These are phyloP conservation scores for Myxozyma melibiosi DNA, from an alignment of 805 yeast species.

Conservation along the genomic window DNA sequence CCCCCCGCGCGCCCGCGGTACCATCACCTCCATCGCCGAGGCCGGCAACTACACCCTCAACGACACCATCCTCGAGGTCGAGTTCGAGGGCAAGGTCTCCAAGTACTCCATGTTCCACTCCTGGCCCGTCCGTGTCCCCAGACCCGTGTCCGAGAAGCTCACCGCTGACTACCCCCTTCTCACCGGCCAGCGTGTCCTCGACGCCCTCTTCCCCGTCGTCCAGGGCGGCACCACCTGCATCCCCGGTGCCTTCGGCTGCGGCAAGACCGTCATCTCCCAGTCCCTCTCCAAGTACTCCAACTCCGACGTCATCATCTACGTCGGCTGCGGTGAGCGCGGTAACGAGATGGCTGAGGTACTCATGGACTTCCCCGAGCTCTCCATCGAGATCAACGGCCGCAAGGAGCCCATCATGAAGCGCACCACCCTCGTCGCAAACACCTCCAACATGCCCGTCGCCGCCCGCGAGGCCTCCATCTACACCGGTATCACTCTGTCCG, in stretches of 20 bases:
- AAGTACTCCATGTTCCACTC: conserved; percentile 94
- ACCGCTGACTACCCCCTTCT: conserved; percentile 93
- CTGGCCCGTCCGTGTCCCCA: conserved; percentile 99
- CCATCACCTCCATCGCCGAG: conserved; percentile 83
- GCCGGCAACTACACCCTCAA: conserved; percentile 91
- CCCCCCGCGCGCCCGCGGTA: conserved; percentile 99
- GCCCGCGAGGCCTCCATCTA: conserved; percentile 99
- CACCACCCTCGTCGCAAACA: conserved; percentile 96
- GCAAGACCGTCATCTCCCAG: conserved; percentile 97
- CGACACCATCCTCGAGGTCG: conserved; percentile 88
- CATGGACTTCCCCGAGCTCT: conserved; percentile 99
- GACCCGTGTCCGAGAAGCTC: conserved; percentile 94
- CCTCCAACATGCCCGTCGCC: conserved; percentile 99
- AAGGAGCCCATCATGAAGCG: conserved; percentile 99
- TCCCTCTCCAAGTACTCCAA: conserved; percentile 95
- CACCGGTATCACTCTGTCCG: conserved; percentile 98
- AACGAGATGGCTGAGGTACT: conserved; percentile 99
- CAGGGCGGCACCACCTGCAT: conserved; percentile 99
- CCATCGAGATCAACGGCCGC: conserved; percentile 85
- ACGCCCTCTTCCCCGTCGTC: conserved; percentile 96
- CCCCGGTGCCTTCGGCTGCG: conserved; percentile 99
- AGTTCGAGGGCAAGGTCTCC: conserved; percentile 83
- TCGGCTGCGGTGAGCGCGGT: conserved; percentile 97
- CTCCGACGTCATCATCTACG: conserved; percentile 94
- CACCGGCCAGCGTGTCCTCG: conserved; percentile 98